Evolutionary conservation across 306 rosid genomes (phyloP).

Genomic region (Sphenostylis stenocarpa): DNA sequence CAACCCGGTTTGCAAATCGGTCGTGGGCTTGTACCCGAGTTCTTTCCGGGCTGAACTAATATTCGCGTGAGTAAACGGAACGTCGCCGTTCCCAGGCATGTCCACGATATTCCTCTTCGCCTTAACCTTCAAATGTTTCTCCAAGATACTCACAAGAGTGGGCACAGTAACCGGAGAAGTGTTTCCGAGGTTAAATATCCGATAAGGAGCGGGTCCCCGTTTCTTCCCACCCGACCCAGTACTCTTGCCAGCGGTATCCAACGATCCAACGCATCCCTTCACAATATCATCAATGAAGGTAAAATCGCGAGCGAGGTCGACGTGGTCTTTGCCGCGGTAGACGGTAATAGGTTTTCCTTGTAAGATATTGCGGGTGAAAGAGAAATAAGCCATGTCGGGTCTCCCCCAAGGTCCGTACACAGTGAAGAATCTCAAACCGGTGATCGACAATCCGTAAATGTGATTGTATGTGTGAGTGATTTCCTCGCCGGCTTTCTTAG

Average conservation of each 20-base stretch:
- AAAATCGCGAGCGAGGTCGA: slow-evolving; percentile 77
- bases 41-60: slow-evolving; percentile 63
- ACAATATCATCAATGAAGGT: slow-evolving; percentile 87
- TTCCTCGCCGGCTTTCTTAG: slow-evolving; percentile 92
- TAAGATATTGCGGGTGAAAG: slow-evolving; percentile 71
- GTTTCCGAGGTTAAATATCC: slow-evolving; percentile 82
- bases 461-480: slow-evolving; percentile 83
- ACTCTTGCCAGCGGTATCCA: slow-evolving; percentile 72
- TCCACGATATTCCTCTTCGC: slow-evolving; percentile 81
- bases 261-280: slow-evolving; percentile 75
- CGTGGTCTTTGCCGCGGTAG: slow-evolving; percentile 75
- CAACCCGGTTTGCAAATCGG: slow-evolving; percentile 90
- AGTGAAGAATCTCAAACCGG: slow-evolving; percentile 83
- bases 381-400: slow-evolving; percentile 94
- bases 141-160: slow-evolving; percentile 65
- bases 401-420: slow-evolving; percentile 96
- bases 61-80: slow-evolving; percentile 88
- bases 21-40: slow-evolving; percentile 82
- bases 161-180: slow-evolving; percentile 93
- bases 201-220: slow-evolving; percentile 59
- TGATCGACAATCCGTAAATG: slow-evolving; percentile 76
- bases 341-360: slow-evolving; percentile 85
- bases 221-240: slow-evolving; percentile 92
- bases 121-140: slow-evolving; percentile 71
- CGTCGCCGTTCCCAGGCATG: slow-evolving; percentile 98